Evolutionary conservation across 352 stramenopile genomes (phyloP), one percentile per base, ranked within the genome.

Genomic region (Phytopythium boreale): DNA sequence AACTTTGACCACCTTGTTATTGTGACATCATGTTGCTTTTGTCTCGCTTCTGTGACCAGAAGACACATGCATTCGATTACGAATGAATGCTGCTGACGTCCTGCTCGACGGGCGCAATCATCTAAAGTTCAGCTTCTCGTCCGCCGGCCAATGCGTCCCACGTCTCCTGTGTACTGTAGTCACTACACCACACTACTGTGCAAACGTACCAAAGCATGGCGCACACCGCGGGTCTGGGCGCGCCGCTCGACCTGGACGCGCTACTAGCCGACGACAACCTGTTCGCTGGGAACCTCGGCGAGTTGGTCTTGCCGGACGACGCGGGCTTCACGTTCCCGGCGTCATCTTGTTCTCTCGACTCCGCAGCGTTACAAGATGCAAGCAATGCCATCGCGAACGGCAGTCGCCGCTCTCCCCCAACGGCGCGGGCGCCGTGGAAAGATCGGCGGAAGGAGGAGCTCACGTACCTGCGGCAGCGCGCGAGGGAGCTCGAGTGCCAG

Each of bases 391-490:
- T 14, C 15, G 19, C 15, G 14, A 52, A 26, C 7, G 19, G 19
- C 4, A 26, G 19, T 24, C 9, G 9, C 46, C 19, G 2, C 7
- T 52, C 46, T 8, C 46, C 46, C 9, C 49, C 24, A 11, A 27
- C 29, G 26, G 2, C n/a, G 27, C 59, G 44, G 8, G 31, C 17
- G 17, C 29, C 24, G 15, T 29, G 26, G 27, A 47, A 43, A 26
- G 59, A 64, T 22, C 29, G 47, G 47, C 46, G 49, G 19, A 56
- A 50, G 37, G 46, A 64, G 29, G 59, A 64, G 49, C 20, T 64
- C 19, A 43, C 34, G 34, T 64, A 51, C 49, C 37, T 64, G 17
- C 59, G 36, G n/a, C 36, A 58, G 22, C 43, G 46, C 17, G 24
- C n/a, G 27, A 31, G 37, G 10, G 49, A 56, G 46, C 46, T 64